phyloP scores from a whole-genome alignment of 2,329 filamentous ascomycete genomes.

The Hansfordia pulvinata region DNA sequence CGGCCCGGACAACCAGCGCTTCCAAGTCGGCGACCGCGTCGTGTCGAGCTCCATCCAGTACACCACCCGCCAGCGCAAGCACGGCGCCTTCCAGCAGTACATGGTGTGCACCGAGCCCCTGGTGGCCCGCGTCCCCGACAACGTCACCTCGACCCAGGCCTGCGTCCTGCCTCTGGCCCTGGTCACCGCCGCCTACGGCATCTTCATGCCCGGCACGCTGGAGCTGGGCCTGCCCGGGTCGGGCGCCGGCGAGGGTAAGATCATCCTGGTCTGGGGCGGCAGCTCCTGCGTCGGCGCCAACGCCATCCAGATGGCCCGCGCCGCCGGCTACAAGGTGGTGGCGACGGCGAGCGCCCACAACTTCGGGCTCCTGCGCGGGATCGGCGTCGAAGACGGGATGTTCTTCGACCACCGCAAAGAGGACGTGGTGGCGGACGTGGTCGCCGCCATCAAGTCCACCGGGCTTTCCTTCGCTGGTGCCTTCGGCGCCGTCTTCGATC shows the following conservation, averaged over 20 bases:
- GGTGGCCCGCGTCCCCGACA: slow-evolving; percentile 9
- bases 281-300: slow-evolving; percentile 17
- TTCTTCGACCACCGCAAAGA: too few relatives aligned
- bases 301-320: slow-evolving; percentile 15
- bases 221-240: slow-evolving; percentile 3
- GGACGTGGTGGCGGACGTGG: too few relatives aligned
- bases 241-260: slow-evolving; percentile 5
- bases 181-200: slow-evolving; percentile 2
- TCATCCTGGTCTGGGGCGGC: slow-evolving; percentile 13
- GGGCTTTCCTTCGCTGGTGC: too few relatives aligned
- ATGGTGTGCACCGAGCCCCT: slow-evolving; percentile 9
- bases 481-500: too few relatives aligned
- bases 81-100: slow-evolving; percentile 13
- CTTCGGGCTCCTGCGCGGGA: slow-evolving; percentile 6
- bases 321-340: slow-evolving; percentile 17
- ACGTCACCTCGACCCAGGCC: slow-evolving; percentile 11
- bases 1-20: slow-evolving; percentile 5
- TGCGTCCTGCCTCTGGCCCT: slow-evolving; percentile 8
- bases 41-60: slow-evolving; percentile 16
- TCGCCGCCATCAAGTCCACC: too few relatives aligned
- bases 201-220: slow-evolving; percentile 8
- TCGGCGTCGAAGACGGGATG: too few relatives aligned
- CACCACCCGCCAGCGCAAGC: slow-evolving; percentile 7
- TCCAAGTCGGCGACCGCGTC: slow-evolving; percentile 10
- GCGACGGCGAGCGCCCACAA: slow-evolving; percentile 13